phyloP scores from a whole-genome alignment of 306 rosid genomes.

The Albizia julibrissin region DNA sequence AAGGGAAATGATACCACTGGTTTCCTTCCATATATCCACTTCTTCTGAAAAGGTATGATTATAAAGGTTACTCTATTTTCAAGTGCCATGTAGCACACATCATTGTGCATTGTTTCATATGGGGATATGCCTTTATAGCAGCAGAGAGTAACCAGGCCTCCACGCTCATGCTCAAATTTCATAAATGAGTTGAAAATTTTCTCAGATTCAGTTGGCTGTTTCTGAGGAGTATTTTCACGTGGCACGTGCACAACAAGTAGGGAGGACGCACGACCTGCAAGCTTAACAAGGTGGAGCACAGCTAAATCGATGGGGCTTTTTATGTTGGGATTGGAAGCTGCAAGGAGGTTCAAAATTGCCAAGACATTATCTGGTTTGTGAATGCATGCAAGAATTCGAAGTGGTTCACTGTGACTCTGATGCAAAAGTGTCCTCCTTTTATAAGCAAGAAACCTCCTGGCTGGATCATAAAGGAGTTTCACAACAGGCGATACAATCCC shows the following conservation, averaged over 20 bases:
- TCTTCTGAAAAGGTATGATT: constrained; percentile 64
- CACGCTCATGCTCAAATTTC: constrained; percentile 37
- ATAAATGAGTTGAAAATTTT: constrained; percentile 51
- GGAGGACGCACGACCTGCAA: constrained; percentile 54
- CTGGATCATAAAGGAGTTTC: constrained; percentile 55
- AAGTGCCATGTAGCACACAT: constrained; percentile 69
- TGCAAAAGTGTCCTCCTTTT: constrained; percentile 64
- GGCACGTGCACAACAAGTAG: constrained; percentile 51
- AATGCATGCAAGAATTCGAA: constrained; percentile 61
- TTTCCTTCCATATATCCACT: constrained; percentile 38
- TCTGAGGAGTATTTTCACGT: constrained; percentile 10
- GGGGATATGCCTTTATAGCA: constrained; percentile 70
- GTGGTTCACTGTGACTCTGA: constrained; percentile 43
- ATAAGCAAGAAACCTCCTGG: constrained; percentile 59
- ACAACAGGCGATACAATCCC: constrained; percentile 58
- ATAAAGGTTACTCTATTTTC: constrained; percentile 64
- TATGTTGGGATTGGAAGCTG: constrained; percentile 59
- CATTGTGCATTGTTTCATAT: constrained; percentile 74
- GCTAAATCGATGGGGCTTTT: constrained; percentile 43
- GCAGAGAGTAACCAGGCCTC: constrained; percentile 36
- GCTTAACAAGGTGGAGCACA: constrained; percentile 60
- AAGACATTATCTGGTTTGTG: constrained; percentile 54
- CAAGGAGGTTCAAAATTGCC: constrained; percentile 55
- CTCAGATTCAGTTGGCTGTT: constrained; percentile 33
- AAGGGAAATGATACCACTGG: constrained; percentile 41